Evolutionary conservation across 768 basidiomycete genomes (phyloP).

Genomic region (Hemileccinum impolitum): DNA sequence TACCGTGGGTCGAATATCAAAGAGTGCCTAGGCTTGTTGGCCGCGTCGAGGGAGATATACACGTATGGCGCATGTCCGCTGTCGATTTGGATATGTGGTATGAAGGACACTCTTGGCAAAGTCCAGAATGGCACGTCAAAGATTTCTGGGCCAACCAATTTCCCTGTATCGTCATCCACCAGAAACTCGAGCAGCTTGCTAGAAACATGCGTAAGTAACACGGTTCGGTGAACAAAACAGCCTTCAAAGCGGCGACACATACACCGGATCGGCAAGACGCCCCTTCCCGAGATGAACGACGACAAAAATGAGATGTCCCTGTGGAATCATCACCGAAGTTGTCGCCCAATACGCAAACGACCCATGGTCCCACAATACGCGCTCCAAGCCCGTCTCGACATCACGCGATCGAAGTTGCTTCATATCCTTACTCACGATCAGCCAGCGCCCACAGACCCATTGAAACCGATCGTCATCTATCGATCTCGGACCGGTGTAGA

Average conservation of each 20-base stretch:
- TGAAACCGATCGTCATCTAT: slow-evolving; percentile 6
- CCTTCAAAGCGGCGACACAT: background rate
- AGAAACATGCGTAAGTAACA: background rate
- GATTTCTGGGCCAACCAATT: slow-evolving; percentile 6
- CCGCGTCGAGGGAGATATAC: slow-evolving; percentile 12
- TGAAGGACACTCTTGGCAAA: slow-evolving; percentile 12
- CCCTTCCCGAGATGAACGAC: slow-evolving; percentile 10
- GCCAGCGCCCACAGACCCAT: slow-evolving; percentile 20
- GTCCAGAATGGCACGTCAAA: slow-evolving; percentile 15
- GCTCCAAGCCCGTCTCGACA: slow-evolving; percentile 12
- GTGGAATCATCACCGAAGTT: slow-evolving; percentile 4
- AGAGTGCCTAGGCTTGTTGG: slow-evolving; percentile 9
- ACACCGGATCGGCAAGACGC: slow-evolving; percentile 13
- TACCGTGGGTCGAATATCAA: slow-evolving; percentile 13
- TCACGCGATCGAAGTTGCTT: slow-evolving; percentile 8
- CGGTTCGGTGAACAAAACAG: background rate
- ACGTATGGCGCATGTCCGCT: slow-evolving; percentile 13
- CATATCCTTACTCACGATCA: slow-evolving; percentile 17
- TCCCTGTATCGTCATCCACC: slow-evolving; percentile 16
- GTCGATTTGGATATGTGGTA: slow-evolving; percentile 8
- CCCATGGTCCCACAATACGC: slow-evolving; percentile 15
- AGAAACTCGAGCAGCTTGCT: slow-evolving; percentile 19
- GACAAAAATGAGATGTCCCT: slow-evolving; percentile 16
- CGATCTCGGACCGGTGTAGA: slow-evolving; percentile 6
- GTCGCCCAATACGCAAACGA: slow-evolving; percentile 8